Evolutionary conservation across 106 monocot genomes (phyloP), one percentile per base, ranked within the genome.

Genomic region (Amphibolis antarctica): DNA sequence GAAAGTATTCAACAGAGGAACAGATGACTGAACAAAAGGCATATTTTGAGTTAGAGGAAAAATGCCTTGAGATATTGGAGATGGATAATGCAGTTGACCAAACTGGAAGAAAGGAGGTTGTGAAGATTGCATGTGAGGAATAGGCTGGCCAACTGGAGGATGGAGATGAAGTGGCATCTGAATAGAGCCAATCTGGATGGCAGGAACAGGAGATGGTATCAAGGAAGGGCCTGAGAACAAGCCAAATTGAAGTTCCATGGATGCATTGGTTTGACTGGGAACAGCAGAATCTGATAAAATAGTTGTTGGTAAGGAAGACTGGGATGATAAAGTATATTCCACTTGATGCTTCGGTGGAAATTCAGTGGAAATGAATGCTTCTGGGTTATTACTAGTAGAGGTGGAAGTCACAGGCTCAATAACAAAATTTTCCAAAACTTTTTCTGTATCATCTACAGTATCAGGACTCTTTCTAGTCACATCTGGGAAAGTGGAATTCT

Each of bases 111-210:
- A 43, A 17, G 86, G 73, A 71, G 81, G 54, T 12, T 75, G 77
- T 60, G 89, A 48, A 68, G 88, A 62, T 49, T 87, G 82, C 53
- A 80, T 50, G 47, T 84, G 92, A 58, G 84, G 1, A 58, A 77
- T 64, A 48, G 85, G 74, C 28, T 76, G 85, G 44, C 68, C 67
- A 65, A 77, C 44, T 18, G 84, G 86, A 28, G 81, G 72, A 76
- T 81, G 86, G 6, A 89, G 36, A 82, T 83, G 83, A 42, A 96
- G 84, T 14, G 94, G 94, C 88, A 88, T 93, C 66, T 93, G 93
- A 73, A 96, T 86, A 30, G 94, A 89, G 46, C 89, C 94, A 71
- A 96, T 96, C 69, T 96, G 94, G 80, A 96, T 96, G 28, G 89
- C 83, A 20, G 94, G 89, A 72, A 94, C 62, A 58, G 89, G 94